A percentile compares a stretch with the other conserved stretches of the same genome.
phyloP scores from a whole-genome alignment of 164 flowering plant genomes.

The Euptelea pleiosperma region DNA sequence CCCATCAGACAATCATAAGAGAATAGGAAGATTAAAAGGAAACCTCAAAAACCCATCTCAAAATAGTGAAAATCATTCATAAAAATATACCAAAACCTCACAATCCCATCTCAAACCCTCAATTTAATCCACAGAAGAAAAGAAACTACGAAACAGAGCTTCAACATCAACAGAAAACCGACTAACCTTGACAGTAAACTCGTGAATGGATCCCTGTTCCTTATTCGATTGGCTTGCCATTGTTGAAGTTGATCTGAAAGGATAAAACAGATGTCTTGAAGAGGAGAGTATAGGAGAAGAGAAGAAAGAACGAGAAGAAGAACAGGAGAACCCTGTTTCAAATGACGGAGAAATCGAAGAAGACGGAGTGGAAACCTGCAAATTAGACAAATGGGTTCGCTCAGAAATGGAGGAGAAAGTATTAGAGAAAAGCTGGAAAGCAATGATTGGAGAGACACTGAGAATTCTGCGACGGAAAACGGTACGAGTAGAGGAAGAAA shows the following conservation, averaged over 20 bases:
- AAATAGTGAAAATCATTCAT: too few relatives aligned
- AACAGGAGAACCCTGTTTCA: background rate
- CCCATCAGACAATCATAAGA: too few relatives aligned
- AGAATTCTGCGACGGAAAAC: slow-evolving; percentile 6
- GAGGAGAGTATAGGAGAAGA: too few relatives aligned
- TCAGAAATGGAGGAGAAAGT: background rate
- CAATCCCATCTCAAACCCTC: too few relatives aligned
- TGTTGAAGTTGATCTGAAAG: slow-evolving; percentile 16
- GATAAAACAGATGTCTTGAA: too few relatives aligned
- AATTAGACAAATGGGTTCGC: slow-evolving; percentile 1
- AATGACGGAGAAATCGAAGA: background rate
- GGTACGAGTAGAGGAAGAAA: background rate
- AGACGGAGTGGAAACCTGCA: slow-evolving; percentile 2
- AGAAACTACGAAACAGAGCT: slow-evolving; percentile 1
- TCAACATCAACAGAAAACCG: background rate
- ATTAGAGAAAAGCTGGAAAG: too few relatives aligned
- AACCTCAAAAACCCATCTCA: too few relatives aligned
- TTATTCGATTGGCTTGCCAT: slow-evolving; percentile 45
- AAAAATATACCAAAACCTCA: too few relatives aligned
- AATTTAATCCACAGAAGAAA: too few relatives aligned
- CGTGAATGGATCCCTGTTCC: slow-evolving; percentile 30
- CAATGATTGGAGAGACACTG: slow-evolving; percentile 4
- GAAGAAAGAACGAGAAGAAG: background rate
- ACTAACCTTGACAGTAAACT: slow-evolving; percentile 62
- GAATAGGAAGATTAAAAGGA: too few relatives aligned